phyloP scores from a whole-genome alignment of 2,329 filamentous ascomycete species.

The Xylaria multiplex region DNA sequence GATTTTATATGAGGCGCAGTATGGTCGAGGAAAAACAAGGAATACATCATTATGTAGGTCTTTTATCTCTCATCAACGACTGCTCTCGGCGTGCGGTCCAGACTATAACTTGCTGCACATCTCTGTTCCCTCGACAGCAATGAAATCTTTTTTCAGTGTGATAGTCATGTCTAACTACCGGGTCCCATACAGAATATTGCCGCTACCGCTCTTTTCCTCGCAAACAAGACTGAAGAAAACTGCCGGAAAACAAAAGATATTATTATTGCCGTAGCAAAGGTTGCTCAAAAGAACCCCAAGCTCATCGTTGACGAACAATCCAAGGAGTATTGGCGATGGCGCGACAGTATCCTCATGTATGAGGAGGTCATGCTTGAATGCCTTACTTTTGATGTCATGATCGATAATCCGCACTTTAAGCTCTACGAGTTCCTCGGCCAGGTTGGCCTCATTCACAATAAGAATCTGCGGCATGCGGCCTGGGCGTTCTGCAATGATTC shows the following conservation, averaged over 20 bases:
- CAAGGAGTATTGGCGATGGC: conserved; percentile 98
- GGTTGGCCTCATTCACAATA: conserved; percentile 80
- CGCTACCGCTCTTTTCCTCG: conserved; percentile 89
- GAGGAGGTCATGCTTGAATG: conserved; percentile 93
- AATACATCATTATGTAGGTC: conserved; percentile 86
- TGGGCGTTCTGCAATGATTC: conserved; percentile 97
- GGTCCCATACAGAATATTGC: conserved; percentile 73
- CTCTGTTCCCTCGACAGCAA: neutral
- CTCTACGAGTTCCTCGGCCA: conserved; percentile 83
- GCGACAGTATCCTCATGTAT: conserved; percentile 89
- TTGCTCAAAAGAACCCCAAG: conserved; percentile 90
- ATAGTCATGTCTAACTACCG: conserved; percentile 33
- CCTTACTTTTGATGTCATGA: conserved; percentile 91
- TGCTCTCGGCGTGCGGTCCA: neutral
- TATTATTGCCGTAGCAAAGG: conserved; percentile 91
- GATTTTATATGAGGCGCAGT: conserved; percentile 91
- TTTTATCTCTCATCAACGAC: conserved; percentile 2
- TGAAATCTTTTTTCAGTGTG: neutral
- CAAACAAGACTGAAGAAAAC: conserved; percentile 97
- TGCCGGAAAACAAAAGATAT: conserved; percentile 95
- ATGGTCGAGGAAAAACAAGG: conserved; percentile 80
- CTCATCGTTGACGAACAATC: conserved; percentile 94
- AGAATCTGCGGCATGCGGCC: conserved; percentile 81
- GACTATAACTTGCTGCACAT: neutral
- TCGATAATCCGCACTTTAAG: conserved; percentile 87